phyloP scores from a whole-genome alignment of 163 green algal genomes.

The Smithsoniella earleae region DNA sequence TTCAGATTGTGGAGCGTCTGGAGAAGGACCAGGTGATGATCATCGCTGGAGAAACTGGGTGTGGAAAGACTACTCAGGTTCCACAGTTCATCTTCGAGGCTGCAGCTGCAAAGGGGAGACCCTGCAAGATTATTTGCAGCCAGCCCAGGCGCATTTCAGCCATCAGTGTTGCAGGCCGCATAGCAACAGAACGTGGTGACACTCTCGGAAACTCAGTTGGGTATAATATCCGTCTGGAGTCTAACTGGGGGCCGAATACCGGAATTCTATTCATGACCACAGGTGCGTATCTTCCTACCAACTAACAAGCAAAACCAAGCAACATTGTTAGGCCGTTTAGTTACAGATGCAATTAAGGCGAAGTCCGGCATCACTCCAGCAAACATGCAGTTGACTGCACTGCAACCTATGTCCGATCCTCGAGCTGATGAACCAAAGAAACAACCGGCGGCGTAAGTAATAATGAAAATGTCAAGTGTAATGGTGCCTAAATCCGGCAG shows the following conservation, averaged over 20 bases:
- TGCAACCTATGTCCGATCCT: no score
- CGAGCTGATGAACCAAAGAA: no score
- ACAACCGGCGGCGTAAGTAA: no score
- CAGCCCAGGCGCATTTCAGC: conserved; percentile 79
- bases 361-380: no score
- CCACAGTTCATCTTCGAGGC: conserved; percentile 56
- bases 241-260: neutral
- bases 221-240: conserved; percentile 72
- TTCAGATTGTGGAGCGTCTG: conserved; percentile 48
- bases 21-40: conserved; percentile 62
- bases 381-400: no score
- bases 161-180: conserved; percentile 64
- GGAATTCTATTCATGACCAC: conserved; percentile 79
- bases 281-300: no score
- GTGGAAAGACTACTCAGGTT: conserved; percentile 86
- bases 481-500: no score
- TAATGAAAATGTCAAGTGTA: no score
- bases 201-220: conserved; percentile 60
- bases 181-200: conserved; percentile 79
- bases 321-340: no score
- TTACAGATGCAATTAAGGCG: no score
- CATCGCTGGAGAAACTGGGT: conserved; percentile 78
- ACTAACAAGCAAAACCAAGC: no score
- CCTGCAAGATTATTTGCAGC: conserved; percentile 39
- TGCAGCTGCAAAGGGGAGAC: conserved; percentile 33